Conservation (phyloP, 2,329 filamentous ascomycete species). For the Metarhizium robertsii region DNA sequence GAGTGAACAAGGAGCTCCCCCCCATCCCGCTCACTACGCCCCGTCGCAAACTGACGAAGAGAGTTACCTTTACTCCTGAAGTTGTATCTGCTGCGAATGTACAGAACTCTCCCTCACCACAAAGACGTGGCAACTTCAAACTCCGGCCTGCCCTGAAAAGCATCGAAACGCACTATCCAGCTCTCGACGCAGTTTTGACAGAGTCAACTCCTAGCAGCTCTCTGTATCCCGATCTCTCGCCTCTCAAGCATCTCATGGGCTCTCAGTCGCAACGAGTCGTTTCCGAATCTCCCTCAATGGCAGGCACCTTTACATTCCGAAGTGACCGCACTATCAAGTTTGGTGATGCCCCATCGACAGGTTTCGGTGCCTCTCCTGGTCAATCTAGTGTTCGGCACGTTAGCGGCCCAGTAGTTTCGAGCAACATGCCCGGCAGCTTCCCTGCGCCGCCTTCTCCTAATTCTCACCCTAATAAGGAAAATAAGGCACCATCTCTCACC, state of each 20-base stretch:
- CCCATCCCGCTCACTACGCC: conserved; percentile 53
- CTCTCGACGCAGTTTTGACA: conserved; percentile 18
- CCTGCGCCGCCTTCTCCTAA: conserved; percentile 25
- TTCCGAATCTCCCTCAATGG: conserved; percentile 29
- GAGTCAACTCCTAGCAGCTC: conserved; percentile 24
- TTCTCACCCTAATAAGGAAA: conserved; percentile 44
- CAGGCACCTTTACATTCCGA: conserved; percentile 56
- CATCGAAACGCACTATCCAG: conserved; percentile 18
- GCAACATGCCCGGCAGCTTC: conserved; percentile 47
- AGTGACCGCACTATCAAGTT: conserved; percentile 57
- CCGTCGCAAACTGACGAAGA: conserved; percentile 58
- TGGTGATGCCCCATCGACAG: conserved; percentile 33
- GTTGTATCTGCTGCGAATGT: conserved; percentile 40
- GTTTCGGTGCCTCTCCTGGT: conserved; percentile 49
- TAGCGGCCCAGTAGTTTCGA: conserved; percentile 38
- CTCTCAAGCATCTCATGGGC: conserved; percentile 23
- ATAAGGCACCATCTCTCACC: conserved; percentile 30
- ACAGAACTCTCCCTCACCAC: conserved; percentile 46
- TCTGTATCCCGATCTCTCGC: conserved; percentile 45
- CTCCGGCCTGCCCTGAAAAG: conserved; percentile 23
- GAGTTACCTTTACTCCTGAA: conserved; percentile 70
- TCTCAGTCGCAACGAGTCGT: conserved; percentile 15
- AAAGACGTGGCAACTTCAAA: conserved; percentile 39
- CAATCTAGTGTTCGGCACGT: conserved; percentile 54
- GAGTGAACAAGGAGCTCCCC: conserved; percentile 43